These are phyloP conservation scores for Clavariopsis aquatica DNA, from an alignment of 495 filamentous ascomycete genomes.

Conservation along the genomic window DNA sequence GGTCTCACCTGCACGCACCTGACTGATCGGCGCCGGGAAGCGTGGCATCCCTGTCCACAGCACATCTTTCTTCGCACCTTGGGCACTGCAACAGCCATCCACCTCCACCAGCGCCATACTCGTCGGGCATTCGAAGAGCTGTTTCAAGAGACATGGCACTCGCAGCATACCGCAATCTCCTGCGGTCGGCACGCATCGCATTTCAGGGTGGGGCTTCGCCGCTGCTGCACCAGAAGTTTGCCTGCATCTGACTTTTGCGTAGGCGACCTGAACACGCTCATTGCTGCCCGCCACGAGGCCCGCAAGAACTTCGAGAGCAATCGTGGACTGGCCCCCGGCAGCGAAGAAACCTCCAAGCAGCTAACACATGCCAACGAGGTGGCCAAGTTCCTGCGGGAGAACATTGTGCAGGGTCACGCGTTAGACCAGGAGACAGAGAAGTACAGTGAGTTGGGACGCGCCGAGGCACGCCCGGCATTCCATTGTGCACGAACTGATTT, in stretches of 20 bases:
- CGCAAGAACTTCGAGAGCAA: constrained; percentile 70
- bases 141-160: constrained; percentile 58
- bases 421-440: constrained; percentile 52
- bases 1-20: constrained; percentile 12
- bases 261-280: constrained; percentile 69
- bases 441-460: constrained; percentile 61
- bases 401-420: constrained; percentile 78
- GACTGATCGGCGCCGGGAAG: constrained; percentile 24
- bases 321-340: constrained; percentile 56
- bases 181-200: constrained; percentile 79
- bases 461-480: not conserved
- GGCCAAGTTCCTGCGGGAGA: constrained; percentile 74
- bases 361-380: constrained; percentile 82
- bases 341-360: constrained; percentile 51
- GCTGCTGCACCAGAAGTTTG: not conserved
- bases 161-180: constrained; percentile 76
- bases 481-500: constrained; percentile 16
- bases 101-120: not conserved
- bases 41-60: constrained; percentile 20
- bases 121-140: not conserved
- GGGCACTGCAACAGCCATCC: constrained; percentile 7
- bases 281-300: constrained; percentile 68
- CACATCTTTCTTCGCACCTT: constrained; percentile 17
- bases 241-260: constrained; percentile 16
- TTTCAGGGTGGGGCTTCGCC: constrained; percentile 66